A percentile compares a stretch with the other conserved stretches of the same genome.
Conservation (phyloP, 169 alveolate genomes). For the Theileria equi region DNA sequence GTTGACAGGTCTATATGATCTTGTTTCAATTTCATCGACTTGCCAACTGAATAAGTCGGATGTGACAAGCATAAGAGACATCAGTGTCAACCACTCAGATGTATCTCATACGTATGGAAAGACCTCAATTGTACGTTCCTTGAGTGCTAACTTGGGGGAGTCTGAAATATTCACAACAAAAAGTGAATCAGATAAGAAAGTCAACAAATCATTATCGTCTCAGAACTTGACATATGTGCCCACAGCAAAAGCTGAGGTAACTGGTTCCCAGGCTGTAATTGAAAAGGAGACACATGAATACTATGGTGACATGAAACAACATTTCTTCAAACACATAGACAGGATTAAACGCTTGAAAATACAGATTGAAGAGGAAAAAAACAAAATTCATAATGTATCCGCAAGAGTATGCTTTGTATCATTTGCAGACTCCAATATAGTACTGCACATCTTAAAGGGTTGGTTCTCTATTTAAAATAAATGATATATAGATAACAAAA, state of each 20-base stretch:
- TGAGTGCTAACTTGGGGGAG: not conserved
- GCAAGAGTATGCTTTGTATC: constrained; percentile 58
- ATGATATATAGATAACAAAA: constrained; percentile 20
- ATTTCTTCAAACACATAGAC: constrained; percentile 9
- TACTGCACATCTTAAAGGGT: constrained; percentile 52
- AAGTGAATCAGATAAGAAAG: not conserved
- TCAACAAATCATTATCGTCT: constrained; percentile 13
- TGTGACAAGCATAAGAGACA: not conserved
- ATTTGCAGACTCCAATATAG: constrained; percentile 62
- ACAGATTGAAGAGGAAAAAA: constrained; percentile 39
- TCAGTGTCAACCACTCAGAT: not conserved
- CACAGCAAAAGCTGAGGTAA: not conserved
- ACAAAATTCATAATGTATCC: constrained; percentile 18
- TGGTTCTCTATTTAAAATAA: not conserved
- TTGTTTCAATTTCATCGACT: constrained; percentile 1
- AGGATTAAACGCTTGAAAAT: constrained; percentile 30
- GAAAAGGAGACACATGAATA: constrained; percentile 13
- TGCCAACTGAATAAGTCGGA: not conserved
- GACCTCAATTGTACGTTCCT: not conserved
- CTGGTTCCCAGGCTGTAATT: not conserved
- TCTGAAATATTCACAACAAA: not conserved
- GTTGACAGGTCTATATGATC: constrained; percentile 25
- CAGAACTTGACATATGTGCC: constrained; percentile 7
- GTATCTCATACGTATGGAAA: not conserved
- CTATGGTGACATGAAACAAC: constrained; percentile 12